These are phyloP conservation scores for Clavispora carvajalis DNA, from an alignment of 805 yeast species.

Conservation along the genomic window DNA sequence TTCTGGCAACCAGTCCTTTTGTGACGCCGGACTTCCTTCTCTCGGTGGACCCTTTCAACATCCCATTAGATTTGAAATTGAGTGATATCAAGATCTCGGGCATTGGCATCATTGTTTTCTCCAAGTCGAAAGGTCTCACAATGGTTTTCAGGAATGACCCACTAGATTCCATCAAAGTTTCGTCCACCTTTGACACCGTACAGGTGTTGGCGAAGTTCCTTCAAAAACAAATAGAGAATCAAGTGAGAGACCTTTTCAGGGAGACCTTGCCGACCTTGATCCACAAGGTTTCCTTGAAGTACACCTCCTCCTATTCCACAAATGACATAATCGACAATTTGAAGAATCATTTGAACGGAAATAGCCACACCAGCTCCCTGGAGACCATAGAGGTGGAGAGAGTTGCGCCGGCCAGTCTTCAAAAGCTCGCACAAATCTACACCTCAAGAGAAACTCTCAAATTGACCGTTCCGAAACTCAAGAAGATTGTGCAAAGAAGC, in stretches of 20 bases:
- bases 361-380: conserved; percentile 1
- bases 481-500: conserved; percentile 55
- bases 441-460: conserved; percentile 78
- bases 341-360: conserved; percentile 12
- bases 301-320: conserved; percentile 18
- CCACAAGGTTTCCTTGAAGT: conserved; percentile 68
- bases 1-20: conserved; percentile 36
- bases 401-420: conserved; percentile 46
- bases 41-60: conserved; percentile 62
- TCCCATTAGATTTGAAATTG: conserved; percentile 72
- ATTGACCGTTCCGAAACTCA: conserved; percentile 56
- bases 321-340: conserved; percentile 18
- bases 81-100: conserved; percentile 71
- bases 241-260: conserved; percentile 72
- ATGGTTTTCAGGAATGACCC: conserved; percentile 88
- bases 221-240: conserved; percentile 77
- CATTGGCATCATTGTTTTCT: conserved; percentile 78
- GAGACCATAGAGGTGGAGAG: conserved; percentile 11
- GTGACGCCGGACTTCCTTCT: conserved; percentile 63
- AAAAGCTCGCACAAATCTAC: conserved; percentile 38
- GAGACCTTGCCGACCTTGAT: conserved; percentile 80
- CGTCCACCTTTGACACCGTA: conserved; percentile 81
- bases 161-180: conserved; percentile 72
- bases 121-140: conserved; percentile 77
- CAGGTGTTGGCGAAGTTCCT: conserved; percentile 78